Evolutionary conservation across 225 moss, liverwort and hornwort species (phyloP).

Genomic region (Physcomitrium patens): DNA sequence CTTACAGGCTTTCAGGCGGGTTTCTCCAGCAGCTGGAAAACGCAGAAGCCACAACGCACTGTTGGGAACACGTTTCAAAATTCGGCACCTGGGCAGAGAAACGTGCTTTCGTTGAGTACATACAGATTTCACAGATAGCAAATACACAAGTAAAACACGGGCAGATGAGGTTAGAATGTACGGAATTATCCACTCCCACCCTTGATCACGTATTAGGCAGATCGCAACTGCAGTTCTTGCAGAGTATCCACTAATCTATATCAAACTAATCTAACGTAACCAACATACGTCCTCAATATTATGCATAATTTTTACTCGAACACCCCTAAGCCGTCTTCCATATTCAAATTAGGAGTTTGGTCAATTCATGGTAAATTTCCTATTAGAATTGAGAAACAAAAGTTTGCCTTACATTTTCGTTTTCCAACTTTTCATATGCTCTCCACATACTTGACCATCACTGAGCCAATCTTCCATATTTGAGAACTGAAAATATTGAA

Average conservation of each 20-base stretch:
- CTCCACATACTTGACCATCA: constrained; percentile 29
- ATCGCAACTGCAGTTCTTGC: too few relatives aligned
- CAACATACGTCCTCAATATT: not conserved
- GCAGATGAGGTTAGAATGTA: too few relatives aligned
- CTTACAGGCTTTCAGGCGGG: constrained; percentile 93
- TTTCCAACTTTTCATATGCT: constrained; percentile 31
- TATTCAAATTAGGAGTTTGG: not conserved
- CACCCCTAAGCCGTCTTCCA: constrained; percentile 6
- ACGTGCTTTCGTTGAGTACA: constrained; percentile 24
- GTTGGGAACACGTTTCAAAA: constrained; percentile 89
- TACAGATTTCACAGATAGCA: constrained; percentile 5
- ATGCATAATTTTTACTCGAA: constrained; percentile 1
- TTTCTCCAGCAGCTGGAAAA: constrained; percentile 97
- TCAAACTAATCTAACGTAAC: too few relatives aligned
- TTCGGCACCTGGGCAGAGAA: constrained; percentile 77
- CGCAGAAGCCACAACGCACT: constrained; percentile 96
- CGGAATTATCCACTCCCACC: too few relatives aligned
- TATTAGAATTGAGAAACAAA: constrained; percentile 15
- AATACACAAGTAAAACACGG: not conserved
- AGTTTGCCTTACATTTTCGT: constrained; percentile 36
- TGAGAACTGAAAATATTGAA: constrained; percentile 39
- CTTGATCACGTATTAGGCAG: too few relatives aligned
- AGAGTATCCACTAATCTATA: too few relatives aligned
- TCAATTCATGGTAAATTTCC: not conserved
- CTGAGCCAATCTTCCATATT: constrained; percentile 34